Conservation (phyloP, 495 filamentous ascomycete genomes). For the Aspergillus biplanus region DNA sequence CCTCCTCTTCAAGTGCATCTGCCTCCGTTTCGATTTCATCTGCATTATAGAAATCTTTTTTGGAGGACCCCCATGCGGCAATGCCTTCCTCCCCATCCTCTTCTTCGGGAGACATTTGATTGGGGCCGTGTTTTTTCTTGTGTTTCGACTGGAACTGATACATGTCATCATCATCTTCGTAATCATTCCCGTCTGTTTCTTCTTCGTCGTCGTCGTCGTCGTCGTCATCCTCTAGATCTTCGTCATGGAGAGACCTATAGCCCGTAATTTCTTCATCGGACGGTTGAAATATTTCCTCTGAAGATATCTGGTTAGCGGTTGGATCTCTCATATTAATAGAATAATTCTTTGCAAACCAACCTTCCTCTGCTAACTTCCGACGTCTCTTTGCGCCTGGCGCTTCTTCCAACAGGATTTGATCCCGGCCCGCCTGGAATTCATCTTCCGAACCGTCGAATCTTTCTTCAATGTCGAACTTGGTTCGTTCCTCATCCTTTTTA, state of each 20-base stretch:
- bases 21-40: constrained; percentile 88
- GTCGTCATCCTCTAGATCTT: constrained; percentile 58
- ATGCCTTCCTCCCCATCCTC: constrained; percentile 71
- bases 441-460: constrained; percentile 92
- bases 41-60: constrained; percentile 89
- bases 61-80: constrained; percentile 83
- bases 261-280: constrained; percentile 90
- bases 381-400: constrained; percentile 75
- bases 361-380: constrained; percentile 66
- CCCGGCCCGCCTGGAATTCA: constrained; percentile 81
- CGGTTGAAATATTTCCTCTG: constrained; percentile 63
- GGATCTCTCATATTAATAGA: not conserved
- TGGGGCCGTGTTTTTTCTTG: constrained; percentile 31
- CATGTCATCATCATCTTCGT: constrained; percentile 41
- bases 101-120: constrained; percentile 30
- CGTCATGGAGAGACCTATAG: constrained; percentile 57
- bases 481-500: constrained; percentile 35
- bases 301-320: constrained; percentile 24
- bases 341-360: constrained; percentile 36
- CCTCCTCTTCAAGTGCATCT: constrained; percentile 90
- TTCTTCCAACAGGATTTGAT: constrained; percentile 84
- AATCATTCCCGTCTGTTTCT: constrained; percentile 27
- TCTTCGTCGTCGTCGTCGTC: constrained; percentile 42
- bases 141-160: constrained; percentile 25
- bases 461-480: constrained; percentile 64